Base-by-base conservation (phyloP, 106 monocot species). In the Apostasia ramifera region DNA sequence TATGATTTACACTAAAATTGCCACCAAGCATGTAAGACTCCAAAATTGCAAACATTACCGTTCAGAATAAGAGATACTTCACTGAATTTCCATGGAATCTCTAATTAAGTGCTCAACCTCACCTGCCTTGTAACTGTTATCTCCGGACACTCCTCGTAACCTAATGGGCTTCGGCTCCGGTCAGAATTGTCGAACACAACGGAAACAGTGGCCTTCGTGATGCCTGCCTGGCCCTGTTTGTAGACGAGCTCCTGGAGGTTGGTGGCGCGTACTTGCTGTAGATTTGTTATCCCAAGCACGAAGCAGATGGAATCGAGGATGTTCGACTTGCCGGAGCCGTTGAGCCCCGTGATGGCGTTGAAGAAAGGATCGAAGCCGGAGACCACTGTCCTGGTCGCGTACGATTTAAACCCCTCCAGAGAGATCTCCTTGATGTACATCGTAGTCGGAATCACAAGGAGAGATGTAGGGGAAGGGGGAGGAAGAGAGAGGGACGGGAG, bases 201-300 rank as follows among this genome's bases (percentile, higher is more conserved):
- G 2, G 95, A 97, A 10, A 97, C 95, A 1, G 95, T 97, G 44
- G 95, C 95, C 80, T 89, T 88, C 57, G 95, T 97, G 43, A 97
- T 87, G 10, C 95, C 95, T 5, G 95, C 95, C 89, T 97, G 95
- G 53, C 95, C 95, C 78, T 92, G 95, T 79, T 97, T 97, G 81
- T 97, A 97, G 6, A 97, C 92, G 59, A 97, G 84, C 70, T 92
- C 95, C 81, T 97, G 95, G 66, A 97, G 89, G 15, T 82, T 92
- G 14, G 86, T 67, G 42, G 91, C 95, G 5, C 92, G 82, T 55
- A 97, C 95, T 81, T 97, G 88, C 83, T 91, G 91, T 41, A 97
- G 92, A 63, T 95, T 92, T 44, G 91, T 92, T 78, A 95, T 95
- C 3, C 95, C 95, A 7, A 95, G 86, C 40, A 95, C 95, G 82